phyloP scores from a whole-genome alignment of 768 basidiomycete genomes.

The Chalciporus pseudorubinellus region DNA sequence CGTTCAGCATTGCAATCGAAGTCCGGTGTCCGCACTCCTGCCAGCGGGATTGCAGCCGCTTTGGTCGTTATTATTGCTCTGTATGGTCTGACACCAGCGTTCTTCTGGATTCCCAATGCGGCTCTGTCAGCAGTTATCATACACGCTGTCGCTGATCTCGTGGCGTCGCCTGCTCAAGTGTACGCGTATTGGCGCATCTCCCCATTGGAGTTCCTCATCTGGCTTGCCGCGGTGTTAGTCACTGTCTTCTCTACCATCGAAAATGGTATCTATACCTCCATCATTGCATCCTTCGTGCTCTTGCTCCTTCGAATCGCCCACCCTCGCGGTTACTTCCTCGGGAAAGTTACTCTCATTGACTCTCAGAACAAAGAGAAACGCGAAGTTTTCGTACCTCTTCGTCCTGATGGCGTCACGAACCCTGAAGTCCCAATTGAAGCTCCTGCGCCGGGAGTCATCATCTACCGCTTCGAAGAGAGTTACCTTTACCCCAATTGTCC shows the following conservation, averaged over 20 bases:
- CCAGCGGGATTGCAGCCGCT: slow-evolving; percentile 82
- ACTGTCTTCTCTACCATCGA: slow-evolving; percentile 95
- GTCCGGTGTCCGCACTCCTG: slow-evolving; percentile 95
- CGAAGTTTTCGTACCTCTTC: slow-evolving; percentile 83
- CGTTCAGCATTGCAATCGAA: slow-evolving; percentile 96
- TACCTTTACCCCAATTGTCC: slow-evolving; percentile 83
- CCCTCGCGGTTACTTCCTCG: slow-evolving; percentile 89
- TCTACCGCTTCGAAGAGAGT: slow-evolving; percentile 92
- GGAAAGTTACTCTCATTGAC: slow-evolving; percentile 64
- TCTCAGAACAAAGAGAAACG: slow-evolving; percentile 42
- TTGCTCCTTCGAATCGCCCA: slow-evolving; percentile 84
- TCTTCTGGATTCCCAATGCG: slow-evolving; percentile 85
- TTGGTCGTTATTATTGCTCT: slow-evolving; percentile 90
- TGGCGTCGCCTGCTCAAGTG: slow-evolving; percentile 77
- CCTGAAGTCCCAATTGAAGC: slow-evolving; percentile 68
- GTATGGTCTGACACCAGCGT: slow-evolving; percentile 90
- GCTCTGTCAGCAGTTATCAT: slow-evolving; percentile 93
- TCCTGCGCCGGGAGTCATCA: slow-evolving; percentile 81
- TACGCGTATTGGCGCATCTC: slow-evolving; percentile 93
- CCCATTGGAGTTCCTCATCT: slow-evolving; percentile 90
- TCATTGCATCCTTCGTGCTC: slow-evolving; percentile 73
- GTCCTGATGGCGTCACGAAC: slow-evolving; percentile 59
- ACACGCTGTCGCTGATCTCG: slow-evolving; percentile 85
- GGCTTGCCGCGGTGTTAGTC: slow-evolving; percentile 80
- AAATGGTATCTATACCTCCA: slow-evolving; percentile 86